A percentile compares a stretch with the other conserved stretches of the same genome.
phyloP scores from a whole-genome alignment of 1,139 yeast genomes.

The Debaryomyces subglobosus region DNA sequence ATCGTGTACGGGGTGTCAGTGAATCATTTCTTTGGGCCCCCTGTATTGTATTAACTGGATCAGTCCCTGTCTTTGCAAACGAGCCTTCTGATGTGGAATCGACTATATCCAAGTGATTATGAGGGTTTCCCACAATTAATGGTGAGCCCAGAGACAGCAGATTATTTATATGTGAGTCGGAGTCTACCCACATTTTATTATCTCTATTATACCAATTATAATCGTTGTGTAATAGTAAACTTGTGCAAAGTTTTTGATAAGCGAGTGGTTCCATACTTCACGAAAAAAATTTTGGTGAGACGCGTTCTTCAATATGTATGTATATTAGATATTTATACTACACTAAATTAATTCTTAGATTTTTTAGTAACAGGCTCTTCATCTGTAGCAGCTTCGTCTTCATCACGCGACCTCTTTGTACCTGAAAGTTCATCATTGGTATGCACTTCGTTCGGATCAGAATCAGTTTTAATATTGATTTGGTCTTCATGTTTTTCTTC shows the following conservation, averaged over 20 bases:
- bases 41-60: not conserved
- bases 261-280: slow-evolving; percentile 2
- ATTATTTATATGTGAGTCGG: not conserved
- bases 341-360: not conserved
- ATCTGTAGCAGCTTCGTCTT: not conserved
- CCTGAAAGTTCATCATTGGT: not conserved
- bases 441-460: not conserved
- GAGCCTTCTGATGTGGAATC: not conserved
- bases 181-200: slow-evolving; percentile 6
- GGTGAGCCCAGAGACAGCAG: not conserved
- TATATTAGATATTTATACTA: not conserved
- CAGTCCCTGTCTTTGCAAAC: not conserved
- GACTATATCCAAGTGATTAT: not conserved
- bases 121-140: not conserved
- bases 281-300: slow-evolving; percentile 3
- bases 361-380: slow-evolving; percentile 4
- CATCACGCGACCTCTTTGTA: slow-evolving; percentile 7
- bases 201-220: not conserved
- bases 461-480: not conserved
- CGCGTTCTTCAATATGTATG: slow-evolving; percentile 2
- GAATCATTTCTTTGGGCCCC: not conserved
- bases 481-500: slow-evolving; percentile 5
- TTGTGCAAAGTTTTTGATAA: not conserved
- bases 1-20: not conserved
- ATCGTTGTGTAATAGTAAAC: not conserved